Evolutionary conservation across 306 rosid genomes (phyloP).

Genomic region (Arachis hypogaea): DNA sequence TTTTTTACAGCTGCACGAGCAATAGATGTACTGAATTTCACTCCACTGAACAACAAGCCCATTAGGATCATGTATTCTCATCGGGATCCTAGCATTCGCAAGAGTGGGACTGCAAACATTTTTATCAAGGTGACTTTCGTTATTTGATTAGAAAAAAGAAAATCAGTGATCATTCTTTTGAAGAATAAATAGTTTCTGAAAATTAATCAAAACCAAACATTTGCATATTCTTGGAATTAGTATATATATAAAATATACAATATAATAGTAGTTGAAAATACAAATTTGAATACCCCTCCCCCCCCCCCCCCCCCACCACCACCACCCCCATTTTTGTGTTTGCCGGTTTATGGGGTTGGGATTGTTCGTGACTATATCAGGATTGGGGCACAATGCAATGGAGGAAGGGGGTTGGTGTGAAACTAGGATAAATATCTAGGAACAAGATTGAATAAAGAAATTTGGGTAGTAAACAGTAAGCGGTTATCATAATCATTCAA

Average conservation of each 20-base stretch:
- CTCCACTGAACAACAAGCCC: constrained; percentile 63
- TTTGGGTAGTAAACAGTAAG: background rate
- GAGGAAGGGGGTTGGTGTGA: background rate
- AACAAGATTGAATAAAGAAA: background rate
- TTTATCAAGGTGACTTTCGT: constrained; percentile 56
- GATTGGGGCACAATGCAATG: background rate
- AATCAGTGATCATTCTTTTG: background rate
- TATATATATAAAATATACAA: background rate
- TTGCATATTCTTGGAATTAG: background rate
- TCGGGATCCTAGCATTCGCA: constrained; percentile 70
- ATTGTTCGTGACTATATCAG: too few species aligned
- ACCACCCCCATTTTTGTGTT: too few species aligned
- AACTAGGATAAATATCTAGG: background rate
- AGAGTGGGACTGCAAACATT: constrained; percentile 71
- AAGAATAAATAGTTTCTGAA: background rate
- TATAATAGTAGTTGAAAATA: background rate
- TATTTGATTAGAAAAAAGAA: background rate
- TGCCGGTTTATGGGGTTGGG: too few species aligned
- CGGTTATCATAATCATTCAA: background rate
- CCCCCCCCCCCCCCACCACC: too few species aligned
- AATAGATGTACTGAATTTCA: constrained; percentile 58
- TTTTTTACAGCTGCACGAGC: constrained; percentile 46
- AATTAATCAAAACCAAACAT: background rate
- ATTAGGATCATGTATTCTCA: constrained; percentile 71
- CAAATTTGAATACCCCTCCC: too few species aligned